Conservation (phyloP, 306 rosid species). For the Cucumis sativus region Cucumber_9930_V3 NC_026660.2:135501-136000, state of each 20-base stretch:
- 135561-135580: not conserved
- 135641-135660: slow-evolving; percentile 81
- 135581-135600: not conserved
- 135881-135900: slow-evolving; percentile 44
- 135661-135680: slow-evolving; percentile 63
- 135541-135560: not conserved
- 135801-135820: slow-evolving; percentile 69
- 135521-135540: not conserved
- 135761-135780: slow-evolving; percentile 99
- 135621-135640: slow-evolving; percentile 88
- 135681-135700: slow-evolving; percentile 95
- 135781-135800: slow-evolving; percentile 85
- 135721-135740: slow-evolving; percentile 73
- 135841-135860: slow-evolving; percentile 14
- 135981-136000: slow-evolving; percentile 19
- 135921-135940: slow-evolving; percentile 58
- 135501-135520: not conserved
- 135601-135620: not conserved
- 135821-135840: slow-evolving; percentile 30
- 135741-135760: slow-evolving; percentile 81
- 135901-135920: slow-evolving; percentile 54
- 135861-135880: slow-evolving; percentile 62
- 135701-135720: slow-evolving; percentile 80
- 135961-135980: slow-evolving; percentile 51
- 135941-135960: slow-evolving; percentile 43